These are phyloP conservation scores for Tylopilus plumbeoviolaceoides DNA, from an alignment of 768 basidiomycete genomes.

Conservation along the genomic window DNA sequence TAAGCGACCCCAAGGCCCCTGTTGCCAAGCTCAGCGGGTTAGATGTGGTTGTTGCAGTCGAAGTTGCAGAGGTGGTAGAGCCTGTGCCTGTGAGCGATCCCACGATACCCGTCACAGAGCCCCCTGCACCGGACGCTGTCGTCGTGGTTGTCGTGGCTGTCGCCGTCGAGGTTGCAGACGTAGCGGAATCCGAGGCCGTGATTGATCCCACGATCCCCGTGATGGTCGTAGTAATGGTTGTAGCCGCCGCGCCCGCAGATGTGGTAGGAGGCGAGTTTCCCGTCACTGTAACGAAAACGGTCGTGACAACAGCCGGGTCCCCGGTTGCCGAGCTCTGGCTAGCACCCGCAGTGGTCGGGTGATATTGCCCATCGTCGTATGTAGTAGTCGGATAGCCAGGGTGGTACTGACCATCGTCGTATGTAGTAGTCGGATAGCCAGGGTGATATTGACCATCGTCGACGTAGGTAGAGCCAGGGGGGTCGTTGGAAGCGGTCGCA, in stretches of 20 bases:
- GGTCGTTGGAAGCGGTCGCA: neutral
- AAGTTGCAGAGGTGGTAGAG: neutral
- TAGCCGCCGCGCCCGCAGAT: neutral
- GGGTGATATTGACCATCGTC: constrained; percentile 22
- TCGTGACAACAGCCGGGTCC: neutral
- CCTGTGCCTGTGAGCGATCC: neutral
- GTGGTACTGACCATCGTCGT: constrained; percentile 21
- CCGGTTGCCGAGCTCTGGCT: neutral
- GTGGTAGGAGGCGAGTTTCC: neutral
- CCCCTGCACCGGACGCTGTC: neutral
- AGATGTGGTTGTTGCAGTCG: neutral
- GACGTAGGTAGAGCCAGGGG: constrained; percentile 8
- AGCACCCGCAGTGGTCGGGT: constrained; percentile 9
- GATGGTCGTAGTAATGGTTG: neutral
- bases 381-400: constrained; percentile 4
- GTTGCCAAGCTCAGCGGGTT: neutral
- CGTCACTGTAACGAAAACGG: neutral
- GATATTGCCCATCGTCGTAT: constrained; percentile 14
- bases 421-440: neutral
- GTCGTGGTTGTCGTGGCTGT: neutral
- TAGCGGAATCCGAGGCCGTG: neutral
- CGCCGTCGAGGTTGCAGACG: neutral
- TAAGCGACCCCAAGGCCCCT: constrained; percentile 1
- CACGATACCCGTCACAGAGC: neutral
- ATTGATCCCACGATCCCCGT: constrained; percentile 2